Evolutionary conservation across 768 basidiomycete genomes (phyloP), one percentile per base, ranked within the genome.

Genomic region (Nevesoporus exiguus): DNA sequence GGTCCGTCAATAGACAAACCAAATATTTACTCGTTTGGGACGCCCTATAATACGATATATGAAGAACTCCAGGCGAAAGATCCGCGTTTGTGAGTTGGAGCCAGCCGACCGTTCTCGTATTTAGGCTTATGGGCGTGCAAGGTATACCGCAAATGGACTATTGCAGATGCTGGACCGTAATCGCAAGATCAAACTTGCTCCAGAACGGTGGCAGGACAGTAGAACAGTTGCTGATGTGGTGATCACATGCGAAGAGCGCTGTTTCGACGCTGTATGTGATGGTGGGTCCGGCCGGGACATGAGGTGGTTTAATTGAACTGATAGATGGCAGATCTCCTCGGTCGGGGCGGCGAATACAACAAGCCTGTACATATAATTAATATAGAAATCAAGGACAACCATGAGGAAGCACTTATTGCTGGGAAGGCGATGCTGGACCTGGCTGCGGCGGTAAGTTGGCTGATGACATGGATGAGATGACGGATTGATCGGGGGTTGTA

Each of bases 351-450:
- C 5, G 95, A 98, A 53, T 86, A 85, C 66, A 98, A 93, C 74
- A 86, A 86, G 56, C 90, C 95, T 2, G 93, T 98, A 17, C 97
- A 99, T 71, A 71, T 99, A 40, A 91, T 99, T 65, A 99, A 99
- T 71, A 83, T 98, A 56, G 97, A 99, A 67, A 98, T 98, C 73
- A 97, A 91, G 75, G 97, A 99, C 73, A 98, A 97, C 66, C 95
- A 98, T 63, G 97, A 98, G 77, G 97, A 99, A 72, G 97, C 97
- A 0, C 77, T 89, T 44, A 93, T 98, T 59, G 97, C 97, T 24
- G 96, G 97, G 17, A 91, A 86, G 70, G 94, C 96, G 2, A 94
- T 98, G 68, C 76, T 98, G 27, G 95, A 96, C 64, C 76, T 99
- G 21, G 93, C 93, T 8, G 77, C 83, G 45, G 88, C 94, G 51